phyloP scores from a whole-genome alignment of 1,139 yeast genomes.

The Yamadazyma aaseri region DNA sequence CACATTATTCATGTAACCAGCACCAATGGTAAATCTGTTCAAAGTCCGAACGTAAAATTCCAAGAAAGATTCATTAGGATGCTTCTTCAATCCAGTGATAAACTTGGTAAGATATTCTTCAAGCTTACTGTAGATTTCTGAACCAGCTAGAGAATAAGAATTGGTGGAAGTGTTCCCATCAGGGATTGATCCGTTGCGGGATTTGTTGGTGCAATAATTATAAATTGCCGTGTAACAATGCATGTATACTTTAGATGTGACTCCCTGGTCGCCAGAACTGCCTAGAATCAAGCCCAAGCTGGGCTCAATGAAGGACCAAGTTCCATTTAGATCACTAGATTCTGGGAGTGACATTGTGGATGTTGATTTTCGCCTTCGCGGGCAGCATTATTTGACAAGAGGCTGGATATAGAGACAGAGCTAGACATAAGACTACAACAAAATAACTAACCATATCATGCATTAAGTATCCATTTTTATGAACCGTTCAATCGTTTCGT shows the following conservation, averaged over 20 bases:
- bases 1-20: constrained; percentile 87
- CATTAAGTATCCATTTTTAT: too few species aligned
- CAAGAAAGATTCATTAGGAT: constrained; percentile 65
- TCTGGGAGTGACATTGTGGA: constrained; percentile 19
- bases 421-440: too few species aligned
- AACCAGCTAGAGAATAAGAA: constrained; percentile 67
- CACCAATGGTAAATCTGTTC: constrained; percentile 89
- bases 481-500: constrained; percentile 7
- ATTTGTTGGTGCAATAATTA: constrained; percentile 87
- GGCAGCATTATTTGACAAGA: too few species aligned
- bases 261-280: constrained; percentile 60
- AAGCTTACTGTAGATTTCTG: constrained; percentile 78
- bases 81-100: constrained; percentile 50
- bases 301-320: constrained; percentile 77
- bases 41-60: constrained; percentile 85
- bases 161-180: constrained; percentile 22
- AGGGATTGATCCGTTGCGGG: constrained; percentile 37
- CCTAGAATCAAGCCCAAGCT: constrained; percentile 71
- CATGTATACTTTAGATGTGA: constrained; percentile 74
- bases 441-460: too few species aligned
- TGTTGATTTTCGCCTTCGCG: constrained; percentile 1
- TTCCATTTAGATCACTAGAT: constrained; percentile 58
- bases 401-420: too few species aligned
- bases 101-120: constrained; percentile 65
- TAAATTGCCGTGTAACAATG: constrained; percentile 80